A percentile compares a stretch with the other conserved stretches of the same genome.
Conservation (phyloP, 2,329 filamentous ascomycete species). For the Colletotrichum endophyticum region DNA sequence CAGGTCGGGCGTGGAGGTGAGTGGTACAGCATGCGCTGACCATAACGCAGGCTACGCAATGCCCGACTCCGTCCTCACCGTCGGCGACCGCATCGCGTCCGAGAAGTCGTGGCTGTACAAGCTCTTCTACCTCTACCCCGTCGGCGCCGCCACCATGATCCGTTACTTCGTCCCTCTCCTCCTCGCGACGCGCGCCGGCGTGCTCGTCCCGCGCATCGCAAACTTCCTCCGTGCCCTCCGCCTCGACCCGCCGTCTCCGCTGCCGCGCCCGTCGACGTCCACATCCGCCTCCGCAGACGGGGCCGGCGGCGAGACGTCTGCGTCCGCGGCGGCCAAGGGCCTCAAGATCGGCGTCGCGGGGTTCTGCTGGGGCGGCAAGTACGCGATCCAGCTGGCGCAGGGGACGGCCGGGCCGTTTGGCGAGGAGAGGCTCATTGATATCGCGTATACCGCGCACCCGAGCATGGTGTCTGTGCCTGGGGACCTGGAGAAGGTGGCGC, state of each 20-base stretch:
- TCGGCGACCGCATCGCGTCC: constrained; percentile 26
- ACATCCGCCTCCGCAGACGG: neutral
- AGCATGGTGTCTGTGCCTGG: constrained; percentile 49
- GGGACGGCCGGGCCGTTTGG: constrained; percentile 23
- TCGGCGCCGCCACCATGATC: constrained; percentile 23
- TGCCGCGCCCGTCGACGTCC: neutral
- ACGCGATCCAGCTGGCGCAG: constrained; percentile 48
- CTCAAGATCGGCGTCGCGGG: constrained; percentile 56
- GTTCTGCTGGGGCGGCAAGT: constrained; percentile 69
- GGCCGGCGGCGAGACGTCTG: neutral
- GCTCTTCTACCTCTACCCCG: constrained; percentile 28
- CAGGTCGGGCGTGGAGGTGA: neutral
- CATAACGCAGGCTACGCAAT: constrained; percentile 30
- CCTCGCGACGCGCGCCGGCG: constrained; percentile 31
- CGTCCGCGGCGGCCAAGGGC: neutral
- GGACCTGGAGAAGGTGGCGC: constrained; percentile 49
- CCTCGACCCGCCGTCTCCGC: constrained; percentile 24
- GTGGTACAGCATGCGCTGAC: neutral
- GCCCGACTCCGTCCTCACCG: constrained; percentile 33
- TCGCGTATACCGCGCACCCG: constrained; percentile 58
- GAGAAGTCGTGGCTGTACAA: constrained; percentile 13
- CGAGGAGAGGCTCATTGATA: constrained; percentile 48
- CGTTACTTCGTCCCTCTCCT: constrained; percentile 34
- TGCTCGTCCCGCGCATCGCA: constrained; percentile 36
- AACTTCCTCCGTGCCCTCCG: constrained; percentile 42